These are phyloP conservation scores for Santalum album DNA, from an alignment of 164 flowering plant species.

Conservation along the genomic window DNA sequence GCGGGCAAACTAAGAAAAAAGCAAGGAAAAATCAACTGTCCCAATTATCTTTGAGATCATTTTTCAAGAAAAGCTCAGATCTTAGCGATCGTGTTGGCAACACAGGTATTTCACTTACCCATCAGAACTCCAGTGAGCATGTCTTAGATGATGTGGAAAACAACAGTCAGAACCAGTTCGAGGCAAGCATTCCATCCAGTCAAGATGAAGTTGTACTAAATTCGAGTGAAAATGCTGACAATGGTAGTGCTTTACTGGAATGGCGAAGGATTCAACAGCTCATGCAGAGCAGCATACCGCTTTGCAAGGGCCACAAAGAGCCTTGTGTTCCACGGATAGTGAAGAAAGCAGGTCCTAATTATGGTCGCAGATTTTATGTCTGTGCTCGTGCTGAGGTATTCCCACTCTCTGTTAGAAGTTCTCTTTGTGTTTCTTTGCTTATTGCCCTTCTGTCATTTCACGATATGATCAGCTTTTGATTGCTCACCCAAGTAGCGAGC, in stretches of 20 bases:
- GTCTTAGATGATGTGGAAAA: constrained; percentile 8
- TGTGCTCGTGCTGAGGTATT: constrained; percentile 95
- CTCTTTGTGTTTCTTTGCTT: neutral
- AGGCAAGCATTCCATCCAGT: constrained; percentile 6
- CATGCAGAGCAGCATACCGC: constrained; percentile 85
- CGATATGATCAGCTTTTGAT: no score
- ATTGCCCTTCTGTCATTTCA: no score
- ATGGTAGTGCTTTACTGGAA: constrained; percentile 45
- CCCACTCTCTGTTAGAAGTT: neutral
- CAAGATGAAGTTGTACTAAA: constrained; percentile 21
- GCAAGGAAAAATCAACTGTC: constrained; percentile 31
- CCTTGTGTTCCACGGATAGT: constrained; percentile 83
- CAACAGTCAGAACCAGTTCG: constrained; percentile 6
- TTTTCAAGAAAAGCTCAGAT: constrained; percentile 47
- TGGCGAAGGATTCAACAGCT: constrained; percentile 86
- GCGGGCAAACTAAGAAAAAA: constrained; percentile 36
- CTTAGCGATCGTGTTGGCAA: constrained; percentile 8
- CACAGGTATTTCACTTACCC: constrained; percentile 13
- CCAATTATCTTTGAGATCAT: constrained; percentile 70
- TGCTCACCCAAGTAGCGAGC: no score
- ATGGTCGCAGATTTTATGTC: constrained; percentile 79
- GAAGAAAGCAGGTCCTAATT: constrained; percentile 80
- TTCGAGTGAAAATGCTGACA: constrained; percentile 29
- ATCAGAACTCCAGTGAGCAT: constrained; percentile 12
- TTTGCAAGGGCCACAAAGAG: constrained; percentile 86